Evolutionary conservation across 441 rosid species (phyloP).

Genomic region (Eugenia klotzschiana): DNA sequence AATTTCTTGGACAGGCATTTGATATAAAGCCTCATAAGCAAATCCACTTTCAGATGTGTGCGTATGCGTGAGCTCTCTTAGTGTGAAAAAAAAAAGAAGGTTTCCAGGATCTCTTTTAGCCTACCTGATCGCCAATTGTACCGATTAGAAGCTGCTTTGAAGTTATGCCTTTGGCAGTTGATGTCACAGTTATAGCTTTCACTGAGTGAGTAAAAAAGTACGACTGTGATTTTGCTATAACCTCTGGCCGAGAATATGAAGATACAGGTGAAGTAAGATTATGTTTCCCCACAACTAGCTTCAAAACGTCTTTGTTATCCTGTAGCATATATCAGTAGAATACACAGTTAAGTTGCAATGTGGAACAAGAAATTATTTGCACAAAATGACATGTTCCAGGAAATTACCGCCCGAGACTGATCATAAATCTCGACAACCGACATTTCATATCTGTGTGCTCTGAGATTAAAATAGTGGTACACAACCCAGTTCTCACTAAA

Average conservation of each 20-base stretch:
- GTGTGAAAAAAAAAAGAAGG: neutral
- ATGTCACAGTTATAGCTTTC: conserved; percentile 79
- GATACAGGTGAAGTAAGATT: conserved; percentile 80
- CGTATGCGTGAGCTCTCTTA: neutral
- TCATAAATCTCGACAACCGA: conserved; percentile 90
- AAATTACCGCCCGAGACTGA: conserved; percentile 97
- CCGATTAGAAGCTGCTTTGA: conserved; percentile 98
- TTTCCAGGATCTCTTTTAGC: conserved; percentile 4
- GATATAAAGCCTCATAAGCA: neutral
- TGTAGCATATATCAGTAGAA: conserved; percentile 20
- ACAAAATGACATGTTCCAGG: neutral
- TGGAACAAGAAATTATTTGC: neutral
- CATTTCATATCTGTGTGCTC: conserved; percentile 95
- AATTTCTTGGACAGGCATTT: neutral
- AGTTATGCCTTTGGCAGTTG: conserved; percentile 91
- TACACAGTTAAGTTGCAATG: neutral
- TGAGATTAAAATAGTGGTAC: conserved; percentile 92
- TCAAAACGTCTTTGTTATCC: conserved; percentile 95
- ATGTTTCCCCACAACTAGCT: conserved; percentile 89
- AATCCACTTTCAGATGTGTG: neutral
- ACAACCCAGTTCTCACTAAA: conserved; percentile 97
- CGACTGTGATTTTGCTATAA: conserved; percentile 77
- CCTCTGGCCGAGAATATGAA: conserved; percentile 76
- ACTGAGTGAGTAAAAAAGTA: conserved; percentile 85
- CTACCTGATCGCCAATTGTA: conserved; percentile 79